phyloP scores from a whole-genome alignment of 108 stramenopile species.

The Nitzschia sp. region DNA sequence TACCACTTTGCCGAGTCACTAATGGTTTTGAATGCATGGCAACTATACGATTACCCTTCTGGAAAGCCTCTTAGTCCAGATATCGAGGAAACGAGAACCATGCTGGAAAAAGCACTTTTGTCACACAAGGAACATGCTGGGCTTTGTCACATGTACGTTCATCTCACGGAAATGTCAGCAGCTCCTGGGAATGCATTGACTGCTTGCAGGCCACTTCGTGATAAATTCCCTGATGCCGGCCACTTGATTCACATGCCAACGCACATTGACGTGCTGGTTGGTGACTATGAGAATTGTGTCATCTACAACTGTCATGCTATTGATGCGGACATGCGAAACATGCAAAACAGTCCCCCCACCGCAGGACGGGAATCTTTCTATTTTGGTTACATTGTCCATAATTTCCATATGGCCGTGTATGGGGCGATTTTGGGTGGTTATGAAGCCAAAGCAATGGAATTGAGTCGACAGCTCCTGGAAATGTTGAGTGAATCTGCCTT shows the following conservation, averaged over 20 bases:
- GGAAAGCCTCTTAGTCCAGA: slow-evolving; percentile 67
- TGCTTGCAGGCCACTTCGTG: slow-evolving; percentile 59
- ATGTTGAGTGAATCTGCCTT: slow-evolving; percentile 68
- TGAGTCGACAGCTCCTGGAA: slow-evolving; percentile 51
- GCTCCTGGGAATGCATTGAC: slow-evolving; percentile 63
- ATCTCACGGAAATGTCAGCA: slow-evolving; percentile 82
- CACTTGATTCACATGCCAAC: slow-evolving; percentile 85
- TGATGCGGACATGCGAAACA: slow-evolving; percentile 64
- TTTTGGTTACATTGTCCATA: slow-evolving; percentile 86
- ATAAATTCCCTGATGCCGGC: slow-evolving; percentile 74
- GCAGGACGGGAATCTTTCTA: slow-evolving; percentile 76
- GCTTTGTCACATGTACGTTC: slow-evolving; percentile 84
- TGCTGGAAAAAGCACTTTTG: slow-evolving; percentile 61
- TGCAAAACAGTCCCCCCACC: slow-evolving; percentile 61
- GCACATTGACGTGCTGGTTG: slow-evolving; percentile 86
- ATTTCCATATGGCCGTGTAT: slow-evolving; percentile 83
- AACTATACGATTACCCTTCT: slow-evolving; percentile 80
- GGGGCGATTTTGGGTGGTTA: slow-evolving; percentile 80
- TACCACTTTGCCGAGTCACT: slow-evolving; percentile 77
- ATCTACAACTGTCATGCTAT: slow-evolving; percentile 70
- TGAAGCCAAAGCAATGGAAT: slow-evolving; percentile 71
- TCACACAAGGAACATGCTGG: slow-evolving; percentile 75
- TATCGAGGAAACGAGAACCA: slow-evolving; percentile 50
- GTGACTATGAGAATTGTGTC: slow-evolving; percentile 81
- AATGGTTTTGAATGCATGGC: slow-evolving; percentile 86